Percentiles rank a stretch among this genome's conserved stretches.
phyloP scores from a whole-genome alignment of 108 stramenopile species.

The Epipyxis sp. region DNA sequence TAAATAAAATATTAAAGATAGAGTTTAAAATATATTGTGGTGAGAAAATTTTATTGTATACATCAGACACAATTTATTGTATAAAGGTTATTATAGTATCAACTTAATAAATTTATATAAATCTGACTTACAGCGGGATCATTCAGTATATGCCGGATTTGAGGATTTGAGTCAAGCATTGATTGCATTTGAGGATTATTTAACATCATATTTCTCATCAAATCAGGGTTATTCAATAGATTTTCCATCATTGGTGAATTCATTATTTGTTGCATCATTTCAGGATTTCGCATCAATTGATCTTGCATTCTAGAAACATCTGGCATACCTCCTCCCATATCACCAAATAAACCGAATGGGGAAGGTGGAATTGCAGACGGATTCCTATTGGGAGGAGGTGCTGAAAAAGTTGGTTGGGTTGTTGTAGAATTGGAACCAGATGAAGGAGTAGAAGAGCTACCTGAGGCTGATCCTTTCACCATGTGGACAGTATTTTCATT shows the following conservation, averaged over 20 bases:
- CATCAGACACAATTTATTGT: no score
- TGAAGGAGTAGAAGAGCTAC: constrained; percentile 37
- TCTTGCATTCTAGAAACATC: constrained; percentile 22
- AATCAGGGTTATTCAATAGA: constrained; percentile 79
- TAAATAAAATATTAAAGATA: no score
- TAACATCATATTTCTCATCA: constrained; percentile 79
- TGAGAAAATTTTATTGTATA: no score
- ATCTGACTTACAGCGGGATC: constrained; percentile 66
- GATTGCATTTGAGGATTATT: constrained; percentile 82
- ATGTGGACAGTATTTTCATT: constrained; percentile 25
- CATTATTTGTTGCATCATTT: constrained; percentile 55
- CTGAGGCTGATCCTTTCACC: constrained; percentile 26
- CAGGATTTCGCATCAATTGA: constrained; percentile 53
- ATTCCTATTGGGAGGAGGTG: background rate
- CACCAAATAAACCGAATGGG: constrained; percentile 34
- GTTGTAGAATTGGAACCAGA: background rate
- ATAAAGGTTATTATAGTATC: background rate
- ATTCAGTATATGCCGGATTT: constrained; percentile 71
- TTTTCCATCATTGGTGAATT: constrained; percentile 59
- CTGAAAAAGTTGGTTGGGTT: constrained; percentile 28
- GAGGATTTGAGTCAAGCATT: constrained; percentile 79
- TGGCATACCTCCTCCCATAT: constrained; percentile 35
- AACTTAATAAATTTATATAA: background rate
- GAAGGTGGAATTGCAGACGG: background rate
- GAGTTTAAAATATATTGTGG: no score